phyloP scores from a whole-genome alignment of 164 flowering plant species.

The Aristolochia californica region DNA sequence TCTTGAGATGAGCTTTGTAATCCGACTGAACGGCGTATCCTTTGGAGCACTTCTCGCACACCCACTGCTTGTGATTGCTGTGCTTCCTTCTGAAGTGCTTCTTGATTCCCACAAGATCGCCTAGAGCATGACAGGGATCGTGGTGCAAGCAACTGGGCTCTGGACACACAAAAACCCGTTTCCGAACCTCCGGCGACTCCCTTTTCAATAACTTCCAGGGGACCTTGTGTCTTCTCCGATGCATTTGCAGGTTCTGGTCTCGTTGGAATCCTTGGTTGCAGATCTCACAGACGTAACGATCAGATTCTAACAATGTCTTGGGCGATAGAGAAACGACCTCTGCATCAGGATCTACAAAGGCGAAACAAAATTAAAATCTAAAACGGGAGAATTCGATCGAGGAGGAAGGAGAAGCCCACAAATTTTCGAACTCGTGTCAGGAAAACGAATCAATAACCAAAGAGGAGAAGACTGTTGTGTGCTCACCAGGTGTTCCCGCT shows the following conservation, averaged over 20 bases:
- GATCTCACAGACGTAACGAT: conserved; percentile 92
- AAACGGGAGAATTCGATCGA: background rate
- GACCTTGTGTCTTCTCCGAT: conserved; percentile 84
- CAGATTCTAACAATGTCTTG: conserved; percentile 82
- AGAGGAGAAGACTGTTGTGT: no score
- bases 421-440: no score
- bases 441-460: no score
- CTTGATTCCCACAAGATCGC: conserved; percentile 93
- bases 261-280: conserved; percentile 95
- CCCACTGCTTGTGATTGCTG: conserved; percentile 88
- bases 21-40: conserved; percentile 97
- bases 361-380: background rate
- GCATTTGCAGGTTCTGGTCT: conserved; percentile 99
- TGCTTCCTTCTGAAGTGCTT: conserved; percentile 89
- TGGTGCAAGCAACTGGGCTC: conserved; percentile 94
- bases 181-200: conserved; percentile 58
- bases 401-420: background rate
- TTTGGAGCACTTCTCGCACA: conserved; percentile 82
- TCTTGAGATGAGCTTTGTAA: conserved; percentile 93
- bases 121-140: conserved; percentile 89
- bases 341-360: conserved; percentile 78
- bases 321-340: conserved; percentile 94
- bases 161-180: conserved; percentile 92
- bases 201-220: conserved; percentile 95
- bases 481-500: conserved; percentile 68